Base-by-base conservation (phyloP, 75 land plant genomes). In the Isoetes taiwanensis region DNA sequence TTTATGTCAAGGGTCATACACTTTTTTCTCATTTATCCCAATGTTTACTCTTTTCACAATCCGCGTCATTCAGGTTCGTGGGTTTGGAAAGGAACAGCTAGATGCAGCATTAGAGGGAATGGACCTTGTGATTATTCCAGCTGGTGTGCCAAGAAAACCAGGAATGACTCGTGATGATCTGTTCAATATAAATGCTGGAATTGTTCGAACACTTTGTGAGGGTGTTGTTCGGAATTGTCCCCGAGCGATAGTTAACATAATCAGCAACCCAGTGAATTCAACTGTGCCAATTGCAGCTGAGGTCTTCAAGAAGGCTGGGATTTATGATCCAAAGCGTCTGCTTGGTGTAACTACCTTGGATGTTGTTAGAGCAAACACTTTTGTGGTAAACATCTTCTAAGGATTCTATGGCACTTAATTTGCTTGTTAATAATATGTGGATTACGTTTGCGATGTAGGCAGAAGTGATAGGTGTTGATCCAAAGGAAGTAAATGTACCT, bases 81-180 rank as follows among this genome's bases (percentile, higher is more conserved):
- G 96, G 3, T 89, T 89, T 64, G 99, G 96, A 33, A 82, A 82
- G 31, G 73, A 66, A 2, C 83, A 94, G 57, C 46, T 94, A 57
- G 86, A 80, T 25, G 63, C 73, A 61, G 86, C 90, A 0, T 69
- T 94, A 32, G 77, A 71, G 3, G 99, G 99, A 4, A 82, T 89
- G 82, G 99, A 94, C 70, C 68, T 94, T 29, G 99, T 94, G 4
- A 78, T 94, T 12, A 88, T 94, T 41, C 99, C 99, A 4, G 99
- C 99, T 23, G 99, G 99, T 24, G 81, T 94, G 28, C 99, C 99
- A 20, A 65, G 99, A 56, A 94, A 94, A 62, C 99, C 99, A 0
- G 99, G 99, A 26, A 94, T 94, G 99, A 84, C 96, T 8, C 71
- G 99, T 62, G 96, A 94, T 57, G 96, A 94, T 64, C 58, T 94